Conservation (phyloP, 2,329 filamentous ascomycete genomes). For the Cladosporium sp. region DNA sequence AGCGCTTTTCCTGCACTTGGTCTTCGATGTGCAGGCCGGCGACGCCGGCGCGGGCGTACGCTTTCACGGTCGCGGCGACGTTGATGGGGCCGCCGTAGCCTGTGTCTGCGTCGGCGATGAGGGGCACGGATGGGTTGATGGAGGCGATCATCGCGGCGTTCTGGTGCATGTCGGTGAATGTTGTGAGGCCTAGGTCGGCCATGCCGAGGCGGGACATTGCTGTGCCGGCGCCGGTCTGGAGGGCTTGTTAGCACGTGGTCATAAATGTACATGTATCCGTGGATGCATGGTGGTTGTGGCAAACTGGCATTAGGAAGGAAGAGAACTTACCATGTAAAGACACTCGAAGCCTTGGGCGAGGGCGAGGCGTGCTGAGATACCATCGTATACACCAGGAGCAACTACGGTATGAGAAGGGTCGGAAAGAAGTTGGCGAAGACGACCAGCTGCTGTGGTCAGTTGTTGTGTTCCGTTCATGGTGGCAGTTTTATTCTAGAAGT, state of each 20-base stretch:
- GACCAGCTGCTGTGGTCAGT: conserved; percentile 21
- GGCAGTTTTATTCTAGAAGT: not conserved
- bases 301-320: not conserved
- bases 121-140: conserved; percentile 50
- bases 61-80: conserved; percentile 23
- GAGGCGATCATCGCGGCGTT: conserved; percentile 64
- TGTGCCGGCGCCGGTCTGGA: conserved; percentile 59
- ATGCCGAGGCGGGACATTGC: conserved; percentile 57
- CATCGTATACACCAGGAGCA: conserved; percentile 66
- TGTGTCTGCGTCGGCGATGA: conserved; percentile 61
- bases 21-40: conserved; percentile 60
- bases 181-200: conserved; percentile 60
- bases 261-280: not conserved
- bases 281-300: too few relatives aligned
- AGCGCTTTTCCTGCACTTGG: conserved; percentile 59
- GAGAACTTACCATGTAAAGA: conserved; percentile 59
- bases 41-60: conserved; percentile 45
- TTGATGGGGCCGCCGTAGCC: conserved; percentile 48
- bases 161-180: conserved; percentile 58
- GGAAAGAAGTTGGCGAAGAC: conserved; percentile 28
- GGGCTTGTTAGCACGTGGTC: not conserved
- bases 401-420: conserved; percentile 42
- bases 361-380: conserved; percentile 61
- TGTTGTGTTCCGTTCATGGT: conserved; percentile 21
- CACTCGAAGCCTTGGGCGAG: conserved; percentile 59